Conservation (phyloP, 768 basidiomycete species). For the Termitomyces sp. region DNA sequence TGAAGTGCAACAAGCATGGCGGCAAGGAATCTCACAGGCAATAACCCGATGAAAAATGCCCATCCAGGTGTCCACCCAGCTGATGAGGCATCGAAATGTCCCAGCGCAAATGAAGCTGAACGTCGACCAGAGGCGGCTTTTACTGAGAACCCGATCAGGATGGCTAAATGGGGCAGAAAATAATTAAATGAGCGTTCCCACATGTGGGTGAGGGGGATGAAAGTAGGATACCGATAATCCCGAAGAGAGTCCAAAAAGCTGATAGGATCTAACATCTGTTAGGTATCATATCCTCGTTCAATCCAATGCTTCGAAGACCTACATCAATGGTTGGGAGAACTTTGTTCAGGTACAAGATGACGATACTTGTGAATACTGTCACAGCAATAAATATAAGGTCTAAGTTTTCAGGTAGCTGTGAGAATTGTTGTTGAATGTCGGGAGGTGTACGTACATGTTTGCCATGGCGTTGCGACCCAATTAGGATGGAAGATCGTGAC, state of each 20-base stretch:
- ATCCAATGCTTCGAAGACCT: constrained; percentile 7
- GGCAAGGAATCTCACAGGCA: constrained; percentile 38
- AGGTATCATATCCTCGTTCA: not conserved
- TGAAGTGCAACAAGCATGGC: not conserved
- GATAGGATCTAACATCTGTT: constrained; percentile 42
- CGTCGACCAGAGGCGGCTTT: constrained; percentile 56
- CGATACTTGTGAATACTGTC: constrained; percentile 40
- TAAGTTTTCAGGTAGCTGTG: constrained; percentile 11
- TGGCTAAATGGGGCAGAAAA: constrained; percentile 33
- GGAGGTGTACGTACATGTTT: constrained; percentile 43
- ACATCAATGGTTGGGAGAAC: constrained; percentile 50
- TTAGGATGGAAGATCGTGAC: constrained; percentile 54
- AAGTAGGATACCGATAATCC: constrained; percentile 41
- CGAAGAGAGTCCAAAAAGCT: constrained; percentile 61
- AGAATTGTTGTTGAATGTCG: not conserved
- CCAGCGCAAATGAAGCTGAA: constrained; percentile 53
- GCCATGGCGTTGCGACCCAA: constrained; percentile 57
- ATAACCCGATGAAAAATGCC: constrained; percentile 65
- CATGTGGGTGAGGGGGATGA: too few species aligned
- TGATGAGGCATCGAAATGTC: constrained; percentile 56
- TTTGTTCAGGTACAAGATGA: constrained; percentile 57
- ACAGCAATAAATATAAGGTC: constrained; percentile 59
- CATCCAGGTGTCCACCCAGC: constrained; percentile 68
- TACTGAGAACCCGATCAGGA: constrained; percentile 50
- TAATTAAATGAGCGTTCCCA: too few species aligned